phyloP scores from a whole-genome alignment of 129 eudicot genomes.

The Apium graveolens region DNA sequence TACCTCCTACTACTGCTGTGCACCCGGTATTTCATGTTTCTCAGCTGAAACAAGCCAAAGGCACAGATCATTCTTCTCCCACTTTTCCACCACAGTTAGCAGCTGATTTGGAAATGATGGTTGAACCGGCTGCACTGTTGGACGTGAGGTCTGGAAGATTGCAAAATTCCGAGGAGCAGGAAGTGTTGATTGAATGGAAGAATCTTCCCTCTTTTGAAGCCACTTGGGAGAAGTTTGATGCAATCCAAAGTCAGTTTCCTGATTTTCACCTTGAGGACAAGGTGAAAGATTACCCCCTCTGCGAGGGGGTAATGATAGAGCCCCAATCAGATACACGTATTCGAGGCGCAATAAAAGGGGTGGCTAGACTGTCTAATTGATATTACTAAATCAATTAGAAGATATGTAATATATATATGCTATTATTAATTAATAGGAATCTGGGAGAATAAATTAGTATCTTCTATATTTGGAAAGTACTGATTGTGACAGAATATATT shows the following conservation, averaged over 20 bases:
- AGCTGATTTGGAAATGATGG: too few species aligned
- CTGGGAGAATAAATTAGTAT: background rate
- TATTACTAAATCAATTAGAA: background rate
- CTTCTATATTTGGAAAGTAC: background rate
- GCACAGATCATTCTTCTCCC: background rate
- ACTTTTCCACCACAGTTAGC: too few species aligned
- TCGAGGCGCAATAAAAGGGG: background rate
- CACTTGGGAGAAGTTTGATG: background rate
- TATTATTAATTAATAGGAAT: background rate
- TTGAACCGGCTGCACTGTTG: too few species aligned
- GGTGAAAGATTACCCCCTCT: background rate
- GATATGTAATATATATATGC: too few species aligned
- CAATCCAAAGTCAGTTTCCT: background rate
- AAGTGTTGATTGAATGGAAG: too few species aligned
- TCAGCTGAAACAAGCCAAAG: background rate
- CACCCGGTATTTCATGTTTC: background rate
- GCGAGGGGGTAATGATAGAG: background rate
- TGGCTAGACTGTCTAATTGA: background rate
- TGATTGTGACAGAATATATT: background rate
- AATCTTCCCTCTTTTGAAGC: background rate
- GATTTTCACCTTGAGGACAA: background rate
- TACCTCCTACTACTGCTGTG: too few species aligned
- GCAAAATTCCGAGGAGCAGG: too few species aligned
- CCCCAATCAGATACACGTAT: background rate
- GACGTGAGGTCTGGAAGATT: background rate